phyloP scores from a whole-genome alignment of 2,329 filamentous ascomycete species.

The Fusarium protoensiforme region DNA sequence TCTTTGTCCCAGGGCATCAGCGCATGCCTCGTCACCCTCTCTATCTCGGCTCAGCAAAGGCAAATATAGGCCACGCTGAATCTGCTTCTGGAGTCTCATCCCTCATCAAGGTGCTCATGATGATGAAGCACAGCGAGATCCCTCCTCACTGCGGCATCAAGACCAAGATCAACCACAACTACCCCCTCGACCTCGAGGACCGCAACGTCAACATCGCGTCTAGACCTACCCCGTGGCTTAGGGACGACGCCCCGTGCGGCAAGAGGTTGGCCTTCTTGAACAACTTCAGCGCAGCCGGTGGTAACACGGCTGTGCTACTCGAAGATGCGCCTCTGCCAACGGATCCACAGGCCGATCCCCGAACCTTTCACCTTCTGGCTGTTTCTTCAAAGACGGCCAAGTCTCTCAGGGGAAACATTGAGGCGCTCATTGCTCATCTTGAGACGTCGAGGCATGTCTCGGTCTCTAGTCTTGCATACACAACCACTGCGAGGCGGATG shows the following conservation, averaged over 20 bases:
- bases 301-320: slow-evolving; percentile 75
- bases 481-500: slow-evolving; percentile 72
- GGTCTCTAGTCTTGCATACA: slow-evolving; percentile 72
- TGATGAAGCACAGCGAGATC: slow-evolving; percentile 71
- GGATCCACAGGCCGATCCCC: slow-evolving; percentile 62
- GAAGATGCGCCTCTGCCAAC: slow-evolving; percentile 67
- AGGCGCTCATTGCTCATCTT: slow-evolving; percentile 65
- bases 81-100: slow-evolving; percentile 70
- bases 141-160: slow-evolving; percentile 77
- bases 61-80: slow-evolving; percentile 72
- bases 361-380: slow-evolving; percentile 67
- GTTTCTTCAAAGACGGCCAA: slow-evolving; percentile 67
- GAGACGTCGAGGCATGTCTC: slow-evolving; percentile 60
- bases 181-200: slow-evolving; percentile 66
- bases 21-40: slow-evolving; percentile 61
- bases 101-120: slow-evolving; percentile 73
- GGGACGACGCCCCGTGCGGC: slow-evolving; percentile 55
- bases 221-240: slow-evolving; percentile 61
- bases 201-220: slow-evolving; percentile 70
- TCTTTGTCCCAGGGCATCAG: slow-evolving; percentile 61
- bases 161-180: slow-evolving; percentile 68
- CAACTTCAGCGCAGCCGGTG: slow-evolving; percentile 78
- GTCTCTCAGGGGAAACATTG: slow-evolving; percentile 68
- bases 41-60: slow-evolving; percentile 71
- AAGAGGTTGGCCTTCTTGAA: slow-evolving; percentile 67